phyloP scores from a whole-genome alignment of 768 basidiomycete species.

The Termitomyces sp. region DNA sequence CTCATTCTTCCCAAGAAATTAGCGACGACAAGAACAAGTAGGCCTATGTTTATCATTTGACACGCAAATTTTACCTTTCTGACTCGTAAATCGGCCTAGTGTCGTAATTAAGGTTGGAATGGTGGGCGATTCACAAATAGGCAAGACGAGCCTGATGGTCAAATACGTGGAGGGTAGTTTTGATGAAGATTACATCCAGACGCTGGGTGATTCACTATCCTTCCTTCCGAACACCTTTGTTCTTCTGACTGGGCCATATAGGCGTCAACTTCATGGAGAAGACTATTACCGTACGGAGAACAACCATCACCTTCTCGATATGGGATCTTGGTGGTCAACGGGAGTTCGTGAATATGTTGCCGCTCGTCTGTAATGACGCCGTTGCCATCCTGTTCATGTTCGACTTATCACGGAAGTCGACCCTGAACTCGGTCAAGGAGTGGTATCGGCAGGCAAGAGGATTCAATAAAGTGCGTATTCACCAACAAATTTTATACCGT shows the following conservation, averaged over 20 bases:
- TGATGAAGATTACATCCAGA: slow-evolving; percentile 99
- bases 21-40: slow-evolving; percentile 77
- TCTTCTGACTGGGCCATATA: slow-evolving; percentile 15
- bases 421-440: slow-evolving; percentile 97
- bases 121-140: slow-evolving; percentile 99
- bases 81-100: slow-evolving; percentile 30
- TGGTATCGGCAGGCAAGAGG: slow-evolving; percentile 99
- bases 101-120: slow-evolving; percentile 99
- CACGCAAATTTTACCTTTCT: neutral
- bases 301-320: slow-evolving; percentile 99
- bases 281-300: slow-evolving; percentile 96
- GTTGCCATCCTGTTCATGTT: slow-evolving; percentile 99
- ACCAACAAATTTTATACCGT: neutral
- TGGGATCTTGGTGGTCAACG: slow-evolving; percentile 98
- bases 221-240: neutral
- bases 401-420: slow-evolving; percentile 95
- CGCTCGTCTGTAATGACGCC: slow-evolving; percentile 98
- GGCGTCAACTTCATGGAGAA: slow-evolving; percentile 99
- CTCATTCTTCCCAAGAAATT: slow-evolving; percentile 48
- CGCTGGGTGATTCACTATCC: slow-evolving; percentile 65
- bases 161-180: slow-evolving; percentile 99
- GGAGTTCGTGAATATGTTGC: slow-evolving; percentile 99
- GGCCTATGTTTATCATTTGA: slow-evolving; percentile 7
- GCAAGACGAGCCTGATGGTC: slow-evolving; percentile 99
- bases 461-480: slow-evolving; percentile 85